These are phyloP conservation scores for Cytospora paraplurivora DNA, from an alignment of 2,329 filamentous ascomycete species.

Conservation along the genomic window DNA sequence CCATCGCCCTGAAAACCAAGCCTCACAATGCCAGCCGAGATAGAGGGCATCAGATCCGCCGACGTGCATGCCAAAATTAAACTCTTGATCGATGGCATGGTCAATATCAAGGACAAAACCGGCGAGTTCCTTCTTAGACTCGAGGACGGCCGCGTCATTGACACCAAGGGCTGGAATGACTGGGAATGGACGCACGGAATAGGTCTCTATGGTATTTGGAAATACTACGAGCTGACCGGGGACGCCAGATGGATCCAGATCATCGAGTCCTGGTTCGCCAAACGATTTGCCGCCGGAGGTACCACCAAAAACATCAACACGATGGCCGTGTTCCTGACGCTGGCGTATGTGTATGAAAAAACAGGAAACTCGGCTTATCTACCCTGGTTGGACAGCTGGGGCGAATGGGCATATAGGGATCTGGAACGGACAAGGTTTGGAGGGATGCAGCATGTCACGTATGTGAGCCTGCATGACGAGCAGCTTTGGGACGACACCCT, in stretches of 20 bases:
- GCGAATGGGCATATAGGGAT: conserved; percentile 80
- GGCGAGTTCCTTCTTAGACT: conserved; percentile 74
- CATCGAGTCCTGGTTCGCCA: conserved; percentile 73
- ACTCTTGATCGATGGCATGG: conserved; percentile 70
- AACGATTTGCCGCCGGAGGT: conserved; percentile 67
- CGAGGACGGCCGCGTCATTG: conserved; percentile 73
- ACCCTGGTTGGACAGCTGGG: conserved; percentile 80
- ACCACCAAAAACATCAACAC: conserved; percentile 88
- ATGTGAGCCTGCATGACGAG: conserved; percentile 68
- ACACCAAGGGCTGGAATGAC: conserved; percentile 81
- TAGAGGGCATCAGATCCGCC: conserved; percentile 49
- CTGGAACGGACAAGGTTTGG: conserved; percentile 71
- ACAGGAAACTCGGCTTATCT: conserved; percentile 68
- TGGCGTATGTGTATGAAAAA: conserved; percentile 78
- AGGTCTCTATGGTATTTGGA: conserved; percentile 79
- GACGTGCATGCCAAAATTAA: conserved; percentile 60
- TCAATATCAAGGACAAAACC: conserved; percentile 76
- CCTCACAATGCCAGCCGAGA: conserved; percentile 43
- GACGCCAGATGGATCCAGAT: conserved; percentile 61
- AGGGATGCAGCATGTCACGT: conserved; percentile 76
- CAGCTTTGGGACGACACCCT: conserved; percentile 85
- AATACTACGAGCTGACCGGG: conserved; percentile 75
- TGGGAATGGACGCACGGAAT: conserved; percentile 86
- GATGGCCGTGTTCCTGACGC: conserved; percentile 75
- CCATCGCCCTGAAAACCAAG: background rate